Evolutionary conservation across 345 rosid genomes (phyloP).

Genomic region (Boechera retrofracta): DNA sequence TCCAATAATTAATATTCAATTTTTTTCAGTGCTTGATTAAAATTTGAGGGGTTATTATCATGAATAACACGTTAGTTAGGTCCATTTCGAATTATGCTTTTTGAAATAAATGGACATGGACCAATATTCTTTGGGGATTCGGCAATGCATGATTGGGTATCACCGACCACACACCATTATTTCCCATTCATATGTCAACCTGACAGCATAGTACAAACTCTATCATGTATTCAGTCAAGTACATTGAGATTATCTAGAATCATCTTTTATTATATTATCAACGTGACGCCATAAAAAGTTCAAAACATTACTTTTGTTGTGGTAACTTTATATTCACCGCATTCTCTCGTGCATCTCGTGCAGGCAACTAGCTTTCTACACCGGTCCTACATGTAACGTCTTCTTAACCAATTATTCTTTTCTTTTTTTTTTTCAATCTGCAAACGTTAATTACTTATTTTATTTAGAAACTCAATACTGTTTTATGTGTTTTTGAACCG

Average conservation of each 20-base stretch:
- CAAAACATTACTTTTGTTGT: background rate
- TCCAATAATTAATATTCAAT: background rate
- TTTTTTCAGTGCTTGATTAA: constrained; percentile 8
- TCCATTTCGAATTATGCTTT: constrained; percentile 2
- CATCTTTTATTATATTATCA: background rate
- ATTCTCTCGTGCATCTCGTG: constrained; percentile 29
- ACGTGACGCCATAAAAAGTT: background rate
- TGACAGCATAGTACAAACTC: constrained; percentile 30
- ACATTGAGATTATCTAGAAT: background rate
- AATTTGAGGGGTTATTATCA: background rate
- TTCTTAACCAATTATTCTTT: constrained; percentile 14
- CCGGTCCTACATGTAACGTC: constrained; percentile 88
- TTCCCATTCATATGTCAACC: constrained; percentile 22
- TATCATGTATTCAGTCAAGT: constrained; percentile 16
- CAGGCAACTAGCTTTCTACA: constrained; percentile 91
- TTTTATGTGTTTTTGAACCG: constrained; percentile 21
- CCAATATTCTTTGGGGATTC: constrained; percentile 21
- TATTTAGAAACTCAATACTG: background rate
- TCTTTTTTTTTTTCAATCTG: background rate
- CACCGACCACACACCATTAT: constrained; percentile 2
- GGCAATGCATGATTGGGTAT: constrained; percentile 30
- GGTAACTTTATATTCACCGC: background rate
- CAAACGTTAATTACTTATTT: background rate
- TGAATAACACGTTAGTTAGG: constrained; percentile 9
- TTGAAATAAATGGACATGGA: constrained; percentile 10